These are phyloP conservation scores for Berberis thunbergii DNA, from an alignment of 164 flowering plant genomes.

Conservation along the genomic window DNA sequence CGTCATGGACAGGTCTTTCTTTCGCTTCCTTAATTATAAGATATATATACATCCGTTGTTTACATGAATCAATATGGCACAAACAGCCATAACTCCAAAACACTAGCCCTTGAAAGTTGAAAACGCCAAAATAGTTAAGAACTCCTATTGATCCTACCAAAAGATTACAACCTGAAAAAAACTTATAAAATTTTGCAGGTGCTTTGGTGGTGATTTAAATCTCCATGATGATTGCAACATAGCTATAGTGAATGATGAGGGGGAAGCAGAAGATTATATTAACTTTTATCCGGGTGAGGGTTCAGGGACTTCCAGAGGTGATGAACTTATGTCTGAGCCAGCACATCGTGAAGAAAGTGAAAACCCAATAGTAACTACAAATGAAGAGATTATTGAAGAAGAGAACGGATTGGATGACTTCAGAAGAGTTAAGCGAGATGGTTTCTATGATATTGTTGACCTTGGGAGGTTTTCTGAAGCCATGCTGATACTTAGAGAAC, in stretches of 20 bases:
- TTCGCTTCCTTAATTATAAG: not conserved
- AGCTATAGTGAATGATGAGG: constrained; percentile 21
- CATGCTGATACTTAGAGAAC: constrained; percentile 4
- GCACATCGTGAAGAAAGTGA: not conserved
- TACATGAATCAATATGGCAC: too few relatives aligned
- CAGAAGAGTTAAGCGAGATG: not conserved
- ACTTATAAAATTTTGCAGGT: constrained; percentile 17
- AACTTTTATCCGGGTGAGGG: not conserved
- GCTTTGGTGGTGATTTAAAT: constrained; percentile 19
- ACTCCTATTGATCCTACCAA: too few relatives aligned
- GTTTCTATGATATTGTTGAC: not conserved
- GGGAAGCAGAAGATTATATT: constrained; percentile 14
- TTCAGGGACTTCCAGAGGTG: not conserved
- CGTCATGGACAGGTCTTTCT: constrained; percentile 26
- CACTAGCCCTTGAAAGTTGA: not conserved
- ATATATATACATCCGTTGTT: too few relatives aligned
- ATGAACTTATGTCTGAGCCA: too few relatives aligned
- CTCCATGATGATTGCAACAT: constrained; percentile 14
- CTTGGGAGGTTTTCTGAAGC: not conserved
- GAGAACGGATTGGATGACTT: not conserved
- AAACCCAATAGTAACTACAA: not conserved
- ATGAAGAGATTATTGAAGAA: not conserved
- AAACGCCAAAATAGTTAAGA: too few relatives aligned
- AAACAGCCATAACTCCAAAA: not conserved
- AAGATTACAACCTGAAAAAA: not conserved